Evolutionary conservation across 768 basidiomycete species (phyloP), one percentile per base, ranked within the genome.

Genomic region (Pulveroboletus sp.): DNA sequence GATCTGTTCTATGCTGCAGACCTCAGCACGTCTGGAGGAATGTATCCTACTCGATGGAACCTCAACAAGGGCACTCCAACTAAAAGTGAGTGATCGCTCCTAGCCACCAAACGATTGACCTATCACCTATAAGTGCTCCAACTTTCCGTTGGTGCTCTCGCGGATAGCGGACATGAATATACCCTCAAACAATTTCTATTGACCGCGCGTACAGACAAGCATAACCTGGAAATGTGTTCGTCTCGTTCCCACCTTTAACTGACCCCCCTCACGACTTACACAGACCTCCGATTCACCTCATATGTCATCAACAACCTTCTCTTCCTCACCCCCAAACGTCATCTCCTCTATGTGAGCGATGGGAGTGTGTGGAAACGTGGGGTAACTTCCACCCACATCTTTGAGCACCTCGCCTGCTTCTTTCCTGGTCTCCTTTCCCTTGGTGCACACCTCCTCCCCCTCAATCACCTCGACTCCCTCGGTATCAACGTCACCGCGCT

Each of bases 391-490:
- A 67, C 74, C 3, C 78, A 83, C 57, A 54, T 56, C 10, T 79
- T 87, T 52, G 85, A 89, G 56, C 87, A 89, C 58, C 71, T 90
- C 17, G 78, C 86, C 1, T 89, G 87, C 64, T 90, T 89, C 71
- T 74, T 87, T 47, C 86, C 86, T 0, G 88, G 88, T 5, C 73
- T 89, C 9, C 72, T 90, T 24, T 85, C 86, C 6, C 76, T 90
- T 3, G 87, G 87, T 14, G 85, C 69, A 5, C 77, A 84, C 56
- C 77, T 77, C 7, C 74, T 88, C 27, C 79, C 79, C 6, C 70
- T 84, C 39, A 71, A 84, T 52, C 64, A 77, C 45, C 73, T 83
- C 8, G 64, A 71, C 17, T 56, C 69, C 2, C 58, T 78, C 10
- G 78, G 77, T 5, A 74, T 85, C 48, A 68, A 78, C 51, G 59